phyloP scores from a whole-genome alignment of 805 yeast species.

The Lipomyces mesembrius region DNA sequence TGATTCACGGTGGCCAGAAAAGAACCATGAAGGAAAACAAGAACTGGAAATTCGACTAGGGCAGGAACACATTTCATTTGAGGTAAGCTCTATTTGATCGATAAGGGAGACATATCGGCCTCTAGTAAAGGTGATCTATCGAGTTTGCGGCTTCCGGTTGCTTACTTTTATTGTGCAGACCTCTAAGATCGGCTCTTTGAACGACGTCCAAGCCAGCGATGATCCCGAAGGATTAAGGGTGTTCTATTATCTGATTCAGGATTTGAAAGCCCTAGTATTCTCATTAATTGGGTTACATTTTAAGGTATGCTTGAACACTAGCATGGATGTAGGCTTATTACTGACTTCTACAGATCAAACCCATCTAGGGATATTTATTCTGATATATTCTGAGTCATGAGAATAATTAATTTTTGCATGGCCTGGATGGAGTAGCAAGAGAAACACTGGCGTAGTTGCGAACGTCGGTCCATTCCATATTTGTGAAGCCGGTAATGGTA shows the following conservation, averaged over 20 bases:
- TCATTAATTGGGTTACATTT: slow-evolving; percentile 52
- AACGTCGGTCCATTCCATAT: not conserved
- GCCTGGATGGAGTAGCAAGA: too few species aligned
- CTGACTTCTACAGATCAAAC: slow-evolving; percentile 1
- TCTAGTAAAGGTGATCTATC: too few species aligned
- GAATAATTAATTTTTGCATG: too few species aligned
- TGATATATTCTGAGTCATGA: not conserved
- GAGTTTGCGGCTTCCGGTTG: not conserved
- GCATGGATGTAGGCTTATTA: not conserved
- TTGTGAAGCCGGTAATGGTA: not conserved
- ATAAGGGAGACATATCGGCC: not conserved
- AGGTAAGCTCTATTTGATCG: slow-evolving; percentile 29
- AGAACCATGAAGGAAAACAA: slow-evolving; percentile 50
- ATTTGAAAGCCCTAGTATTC: slow-evolving; percentile 51
- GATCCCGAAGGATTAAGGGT: slow-evolving; percentile 54
- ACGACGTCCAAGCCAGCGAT: slow-evolving; percentile 49
- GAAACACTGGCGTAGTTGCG: not conserved
- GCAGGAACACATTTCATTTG: slow-evolving; percentile 45
- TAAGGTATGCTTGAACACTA: slow-evolving; percentile 42
- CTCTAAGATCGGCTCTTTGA: slow-evolving; percentile 49
- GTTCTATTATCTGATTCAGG: slow-evolving; percentile 52
- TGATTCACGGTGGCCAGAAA: slow-evolving; percentile 51
- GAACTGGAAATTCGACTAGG: slow-evolving; percentile 51
- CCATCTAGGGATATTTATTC: not conserved
- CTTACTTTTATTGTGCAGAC: slow-evolving; percentile 39